These are phyloP conservation scores for Zizania latifolia DNA, from an alignment of 176 grass and related monocot species.

Conservation along the genomic window DNA sequence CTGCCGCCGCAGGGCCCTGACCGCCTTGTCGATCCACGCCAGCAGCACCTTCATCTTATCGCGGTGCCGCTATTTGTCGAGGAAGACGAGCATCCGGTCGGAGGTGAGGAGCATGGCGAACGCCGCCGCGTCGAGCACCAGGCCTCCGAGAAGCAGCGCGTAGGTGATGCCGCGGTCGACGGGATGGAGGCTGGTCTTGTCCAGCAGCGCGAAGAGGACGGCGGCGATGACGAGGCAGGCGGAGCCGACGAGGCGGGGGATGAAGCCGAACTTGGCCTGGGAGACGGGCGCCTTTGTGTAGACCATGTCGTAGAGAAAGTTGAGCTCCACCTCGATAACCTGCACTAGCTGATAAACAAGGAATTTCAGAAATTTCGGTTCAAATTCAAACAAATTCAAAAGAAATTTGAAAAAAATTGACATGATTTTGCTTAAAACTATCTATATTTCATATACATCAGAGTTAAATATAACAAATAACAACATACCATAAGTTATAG, in stretches of 20 bases:
- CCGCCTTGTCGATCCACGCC: not conserved
- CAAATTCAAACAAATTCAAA: too few relatives aligned
- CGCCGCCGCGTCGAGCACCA: conserved; percentile 15
- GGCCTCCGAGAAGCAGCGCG: conserved; percentile 36
- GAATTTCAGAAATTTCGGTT: too few relatives aligned
- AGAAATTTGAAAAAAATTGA: too few relatives aligned
- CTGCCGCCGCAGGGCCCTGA: fast-evolving
- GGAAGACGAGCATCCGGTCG: not conserved
- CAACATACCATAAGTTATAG: too few relatives aligned
- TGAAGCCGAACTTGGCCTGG: not conserved
- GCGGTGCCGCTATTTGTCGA: fast-evolving
- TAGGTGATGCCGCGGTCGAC: conserved; percentile 49
- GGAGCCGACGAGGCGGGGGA: conserved; percentile 26
- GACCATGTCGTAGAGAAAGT: conserved; percentile 62
- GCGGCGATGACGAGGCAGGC: conserved; percentile 15
- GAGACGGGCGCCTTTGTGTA: conserved; percentile 50
- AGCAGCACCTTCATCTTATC: too few relatives aligned
- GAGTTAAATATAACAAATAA: too few relatives aligned
- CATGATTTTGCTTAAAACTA: too few relatives aligned
- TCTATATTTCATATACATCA: too few relatives aligned
- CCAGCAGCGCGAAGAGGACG: conserved; percentile 16
- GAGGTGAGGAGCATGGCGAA: conserved; percentile 33
- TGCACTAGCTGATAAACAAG: too few relatives aligned
- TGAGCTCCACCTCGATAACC: conserved; percentile 48
- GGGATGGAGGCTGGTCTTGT: not conserved